Conservation (phyloP, 371 early-diverging fungal species). For the Mucor lusitanicus region DNA sequence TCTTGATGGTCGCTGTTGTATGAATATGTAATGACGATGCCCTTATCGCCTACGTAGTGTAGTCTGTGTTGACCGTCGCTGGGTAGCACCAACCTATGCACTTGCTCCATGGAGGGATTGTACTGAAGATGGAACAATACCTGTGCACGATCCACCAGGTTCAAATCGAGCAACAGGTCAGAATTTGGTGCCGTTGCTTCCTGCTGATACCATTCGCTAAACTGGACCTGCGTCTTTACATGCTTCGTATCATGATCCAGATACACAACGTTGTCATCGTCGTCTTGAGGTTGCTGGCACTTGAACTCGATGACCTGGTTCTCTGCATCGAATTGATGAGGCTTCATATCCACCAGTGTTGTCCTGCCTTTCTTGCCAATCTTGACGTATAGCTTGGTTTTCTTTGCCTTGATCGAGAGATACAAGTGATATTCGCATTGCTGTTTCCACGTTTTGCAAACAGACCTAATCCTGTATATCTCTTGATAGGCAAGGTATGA, state of each 20-base stretch:
- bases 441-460: slow-evolving; percentile 23
- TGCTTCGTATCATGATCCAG: not conserved
- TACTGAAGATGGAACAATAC: slow-evolving; percentile 31
- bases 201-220: slow-evolving; percentile 19
- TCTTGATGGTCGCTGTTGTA: not conserved
- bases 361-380: not conserved
- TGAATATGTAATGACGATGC: slow-evolving; percentile 24
- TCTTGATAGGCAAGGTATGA: slow-evolving; percentile 19
- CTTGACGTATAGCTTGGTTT: slow-evolving; percentile 10
- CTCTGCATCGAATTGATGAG: slow-evolving; percentile 21
- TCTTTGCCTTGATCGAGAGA: slow-evolving; percentile 8
- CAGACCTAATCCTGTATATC: slow-evolving; percentile 27
- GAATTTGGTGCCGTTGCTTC: not conserved
- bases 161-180: not conserved
- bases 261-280: slow-evolving; percentile 2
- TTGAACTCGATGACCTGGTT: slow-evolving; percentile 36
- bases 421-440: slow-evolving; percentile 27
- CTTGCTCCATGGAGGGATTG: slow-evolving; percentile 32
- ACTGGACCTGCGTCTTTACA: slow-evolving; percentile 19
- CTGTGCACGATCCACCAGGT: slow-evolving; percentile 18
- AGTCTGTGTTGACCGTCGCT: not conserved
- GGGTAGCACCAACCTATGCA: slow-evolving; percentile 14
- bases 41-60: slow-evolving; percentile 34
- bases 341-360: slow-evolving; percentile 6
- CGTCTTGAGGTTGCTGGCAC: not conserved